phyloP scores from a whole-genome alignment of 2,329 filamentous ascomycete genomes.

The Aspergillus sp. region DNA sequence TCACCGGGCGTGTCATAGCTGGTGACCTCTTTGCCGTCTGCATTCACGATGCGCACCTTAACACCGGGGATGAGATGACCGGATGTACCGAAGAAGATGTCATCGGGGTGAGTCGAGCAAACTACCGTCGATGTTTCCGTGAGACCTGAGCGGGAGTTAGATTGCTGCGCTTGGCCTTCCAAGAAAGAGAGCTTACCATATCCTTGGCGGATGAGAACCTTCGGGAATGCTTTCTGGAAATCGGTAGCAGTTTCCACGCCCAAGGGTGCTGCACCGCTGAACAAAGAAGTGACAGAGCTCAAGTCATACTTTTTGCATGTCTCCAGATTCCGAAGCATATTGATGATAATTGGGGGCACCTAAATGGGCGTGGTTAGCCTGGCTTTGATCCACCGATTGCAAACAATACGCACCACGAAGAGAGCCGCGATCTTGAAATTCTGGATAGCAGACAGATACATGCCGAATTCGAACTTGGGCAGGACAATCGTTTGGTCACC shows the following conservation, averaged over 20 bases:
- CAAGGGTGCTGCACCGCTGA: conserved; percentile 73
- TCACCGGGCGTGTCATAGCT: conserved; percentile 73
- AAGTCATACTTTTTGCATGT: conserved; percentile 65
- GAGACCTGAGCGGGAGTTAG: conserved; percentile 49
- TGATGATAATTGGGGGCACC: conserved; percentile 78
- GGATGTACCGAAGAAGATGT: conserved; percentile 67
- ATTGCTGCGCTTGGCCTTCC: not conserved
- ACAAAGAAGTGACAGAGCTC: conserved; percentile 60
- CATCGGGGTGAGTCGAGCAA: conserved; percentile 50
- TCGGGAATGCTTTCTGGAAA: conserved; percentile 57
- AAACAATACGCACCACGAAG: conserved; percentile 52
- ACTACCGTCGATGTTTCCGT: conserved; percentile 75
- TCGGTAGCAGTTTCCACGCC: conserved; percentile 68
- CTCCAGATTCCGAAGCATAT: conserved; percentile 62
- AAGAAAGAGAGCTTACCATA: conserved; percentile 51
- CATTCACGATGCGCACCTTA: conserved; percentile 62
- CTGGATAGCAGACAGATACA: conserved; percentile 61
- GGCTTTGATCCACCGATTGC: not conserved
- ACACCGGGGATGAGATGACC: conserved; percentile 64
- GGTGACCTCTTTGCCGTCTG: conserved; percentile 66
- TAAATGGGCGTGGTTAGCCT: conserved; percentile 17
- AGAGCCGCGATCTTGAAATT: conserved; percentile 64
- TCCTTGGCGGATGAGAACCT: conserved; percentile 64
- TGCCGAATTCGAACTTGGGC: conserved; percentile 67
- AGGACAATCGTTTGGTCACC: conserved; percentile 71